Conservation (phyloP, 1,284 basidiomycete species). For the Boletus nobilissimus region DNA sequence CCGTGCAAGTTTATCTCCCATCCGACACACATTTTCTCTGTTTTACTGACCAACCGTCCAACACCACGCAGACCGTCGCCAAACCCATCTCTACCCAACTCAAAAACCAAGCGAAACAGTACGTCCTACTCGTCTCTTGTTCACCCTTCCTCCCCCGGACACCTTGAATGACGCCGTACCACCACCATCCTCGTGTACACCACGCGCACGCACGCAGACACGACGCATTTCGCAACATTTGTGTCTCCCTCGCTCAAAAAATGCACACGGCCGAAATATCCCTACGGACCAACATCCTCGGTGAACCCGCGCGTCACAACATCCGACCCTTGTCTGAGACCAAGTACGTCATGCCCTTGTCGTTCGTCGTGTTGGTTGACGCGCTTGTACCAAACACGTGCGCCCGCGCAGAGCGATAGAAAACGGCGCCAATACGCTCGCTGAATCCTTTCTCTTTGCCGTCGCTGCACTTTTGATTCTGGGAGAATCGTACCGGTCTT, state of each 20-base stretch:
- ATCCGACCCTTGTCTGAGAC: conserved; percentile 87
- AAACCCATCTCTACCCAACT: conserved; percentile 84
- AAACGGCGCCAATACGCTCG: conserved; percentile 86
- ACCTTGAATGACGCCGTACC: not conserved
- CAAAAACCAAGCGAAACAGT: conserved; percentile 85
- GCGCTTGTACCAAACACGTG: not conserved
- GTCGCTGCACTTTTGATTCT: conserved; percentile 83
- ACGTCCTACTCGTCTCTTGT: conserved; percentile 41
- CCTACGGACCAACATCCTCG: conserved; percentile 82
- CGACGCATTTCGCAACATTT: conserved; percentile 78
- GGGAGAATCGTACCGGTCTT: conserved; percentile 82
- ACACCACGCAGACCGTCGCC: conserved; percentile 72
- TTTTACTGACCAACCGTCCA: not conserved
- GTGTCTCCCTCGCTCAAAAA: conserved; percentile 81
- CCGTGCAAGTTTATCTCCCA: conserved; percentile 58
- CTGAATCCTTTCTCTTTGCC: conserved; percentile 86
- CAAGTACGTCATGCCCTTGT: conserved; percentile 56
- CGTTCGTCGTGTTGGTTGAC: not conserved
- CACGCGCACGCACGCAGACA: conserved; percentile 57
- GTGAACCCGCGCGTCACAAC: conserved; percentile 75
- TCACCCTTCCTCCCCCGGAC: not conserved
- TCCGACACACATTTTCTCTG: not conserved
- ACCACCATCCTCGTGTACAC: not conserved
- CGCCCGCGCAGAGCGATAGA: conserved; percentile 79
- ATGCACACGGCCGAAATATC: conserved; percentile 84